Percentiles rank a stretch among this genome's conserved stretches.
Evolutionary conservation across 1,284 basidiomycete genomes (phyloP).

Genomic region (Tylopilus sp.): DNA sequence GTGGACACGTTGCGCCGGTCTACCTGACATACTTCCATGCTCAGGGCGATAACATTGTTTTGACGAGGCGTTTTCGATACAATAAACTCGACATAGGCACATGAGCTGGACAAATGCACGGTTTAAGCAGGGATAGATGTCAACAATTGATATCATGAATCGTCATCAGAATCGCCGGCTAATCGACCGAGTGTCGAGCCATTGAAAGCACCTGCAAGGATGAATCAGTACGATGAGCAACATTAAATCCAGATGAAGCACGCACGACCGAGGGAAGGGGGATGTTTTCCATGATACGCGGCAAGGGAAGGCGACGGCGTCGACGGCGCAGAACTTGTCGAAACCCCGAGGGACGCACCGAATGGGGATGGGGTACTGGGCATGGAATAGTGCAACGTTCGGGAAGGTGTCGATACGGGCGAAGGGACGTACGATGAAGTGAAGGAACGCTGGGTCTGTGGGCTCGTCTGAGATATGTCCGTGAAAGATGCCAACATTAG

Average conservation of each 20-base stretch:
- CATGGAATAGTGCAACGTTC: slow-evolving; percentile 39
- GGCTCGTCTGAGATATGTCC: slow-evolving; percentile 39
- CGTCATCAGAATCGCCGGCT: slow-evolving; percentile 30
- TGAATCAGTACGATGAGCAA: background rate
- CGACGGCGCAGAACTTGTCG: slow-evolving; percentile 35
- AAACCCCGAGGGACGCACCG: slow-evolving; percentile 33
- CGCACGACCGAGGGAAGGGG: slow-evolving; percentile 30
- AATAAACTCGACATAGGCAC: slow-evolving; percentile 5
- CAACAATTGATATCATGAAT: slow-evolving; percentile 14
- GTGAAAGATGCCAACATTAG: background rate
- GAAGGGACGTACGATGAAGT: slow-evolving; percentile 46
- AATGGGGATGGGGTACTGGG: slow-evolving; percentile 39
- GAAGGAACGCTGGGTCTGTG: slow-evolving; percentile 55
- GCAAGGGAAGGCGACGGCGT: slow-evolving; percentile 39
- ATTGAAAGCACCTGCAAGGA: slow-evolving; percentile 28
- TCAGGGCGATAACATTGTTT: background rate
- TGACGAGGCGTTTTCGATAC: slow-evolving; percentile 2
- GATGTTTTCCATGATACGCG: slow-evolving; percentile 32
- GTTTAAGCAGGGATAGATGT: background rate
- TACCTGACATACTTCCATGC: background rate
- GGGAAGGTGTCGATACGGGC: slow-evolving; percentile 51
- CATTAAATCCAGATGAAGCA: background rate
- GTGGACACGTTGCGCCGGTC: background rate
- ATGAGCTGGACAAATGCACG: slow-evolving; percentile 11
- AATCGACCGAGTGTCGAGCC: slow-evolving; percentile 25